Evolutionary conservation across 73 alveolate species (phyloP).

Genomic region (Paramecium biaurelia): DNA sequence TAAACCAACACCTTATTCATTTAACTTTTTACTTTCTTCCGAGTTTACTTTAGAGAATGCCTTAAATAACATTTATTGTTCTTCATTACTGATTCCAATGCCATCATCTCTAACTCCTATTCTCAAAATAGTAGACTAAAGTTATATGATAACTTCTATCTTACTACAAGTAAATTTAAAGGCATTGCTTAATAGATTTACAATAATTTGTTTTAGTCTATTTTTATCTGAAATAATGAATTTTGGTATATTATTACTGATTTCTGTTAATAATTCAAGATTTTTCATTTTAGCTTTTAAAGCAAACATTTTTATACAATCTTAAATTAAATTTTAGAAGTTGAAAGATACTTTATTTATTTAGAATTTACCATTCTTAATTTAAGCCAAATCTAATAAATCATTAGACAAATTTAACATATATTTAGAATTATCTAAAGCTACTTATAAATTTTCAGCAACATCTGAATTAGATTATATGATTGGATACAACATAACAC

Average conservation of each 20-base stretch:
- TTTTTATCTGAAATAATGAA: slow-evolving; percentile 61
- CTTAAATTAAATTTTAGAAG: background rate
- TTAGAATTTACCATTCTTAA: slow-evolving; percentile 45
- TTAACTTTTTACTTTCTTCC: slow-evolving; percentile 10
- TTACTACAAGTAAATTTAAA: slow-evolving; percentile 62
- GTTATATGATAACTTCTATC: background rate
- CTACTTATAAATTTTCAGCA: background rate
- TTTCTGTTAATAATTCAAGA: background rate
- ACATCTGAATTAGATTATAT: background rate
- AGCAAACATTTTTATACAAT: slow-evolving; percentile 40
- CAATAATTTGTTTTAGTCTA: slow-evolving; percentile 59
- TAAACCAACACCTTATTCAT: slow-evolving; percentile 68
- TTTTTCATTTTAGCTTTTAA: slow-evolving; percentile 10
- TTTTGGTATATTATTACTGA: background rate
- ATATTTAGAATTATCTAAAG: slow-evolving; percentile 40
- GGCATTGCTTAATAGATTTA: slow-evolving; percentile 69
- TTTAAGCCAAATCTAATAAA: slow-evolving; percentile 55
- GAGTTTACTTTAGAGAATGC: slow-evolving; percentile 65
- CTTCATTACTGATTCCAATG: slow-evolving; percentile 63
- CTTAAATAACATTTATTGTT: slow-evolving; percentile 49
- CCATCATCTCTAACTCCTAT: slow-evolving; percentile 68
- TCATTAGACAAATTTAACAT: slow-evolving; percentile 49
- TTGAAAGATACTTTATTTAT: background rate
- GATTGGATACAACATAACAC: background rate
- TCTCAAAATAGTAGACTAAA: background rate